Evolutionary conservation across 176 grass and related monocot genomes (phyloP).

Genomic region (Oryza australiensis): DNA sequence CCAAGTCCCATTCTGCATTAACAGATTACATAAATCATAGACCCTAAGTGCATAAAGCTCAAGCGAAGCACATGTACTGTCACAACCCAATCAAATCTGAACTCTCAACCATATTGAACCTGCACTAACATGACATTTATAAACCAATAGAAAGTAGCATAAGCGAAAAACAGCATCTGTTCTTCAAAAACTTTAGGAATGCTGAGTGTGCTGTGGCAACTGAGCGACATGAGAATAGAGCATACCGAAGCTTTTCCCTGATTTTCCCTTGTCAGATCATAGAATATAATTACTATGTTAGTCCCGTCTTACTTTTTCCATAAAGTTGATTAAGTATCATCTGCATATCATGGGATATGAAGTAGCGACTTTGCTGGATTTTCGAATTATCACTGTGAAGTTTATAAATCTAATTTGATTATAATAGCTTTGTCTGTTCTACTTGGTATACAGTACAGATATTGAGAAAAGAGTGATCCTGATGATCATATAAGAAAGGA

Average conservation of each 20-base stretch:
- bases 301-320: not conserved
- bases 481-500: not conserved
- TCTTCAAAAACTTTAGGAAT: not conserved
- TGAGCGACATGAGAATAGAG: not conserved
- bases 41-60: not conserved
- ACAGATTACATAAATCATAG: constrained; percentile 21
- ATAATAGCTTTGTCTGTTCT: not conserved
- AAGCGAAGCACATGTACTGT: not conserved
- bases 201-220: not conserved
- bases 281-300: constrained; percentile 2
- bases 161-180: not conserved
- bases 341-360: not conserved
- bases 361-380: not conserved
- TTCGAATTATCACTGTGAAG: not conserved
- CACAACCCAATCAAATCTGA: constrained; percentile 14
- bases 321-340: not conserved
- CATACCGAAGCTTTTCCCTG: not conserved
- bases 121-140: constrained; percentile 10
- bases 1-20: constrained; percentile 92
- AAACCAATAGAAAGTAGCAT: not conserved
- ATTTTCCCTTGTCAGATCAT: not conserved
- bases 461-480: not conserved
- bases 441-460: not conserved
- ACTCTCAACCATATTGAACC: not conserved
- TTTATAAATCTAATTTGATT: not conserved